Percentiles rank a stretch among this genome's conserved stretches.
These are phyloP conservation scores for Groenewaldozyma salmanticensis DNA, from an alignment of 805 yeast genomes.

Conservation along the genomic window DNA sequence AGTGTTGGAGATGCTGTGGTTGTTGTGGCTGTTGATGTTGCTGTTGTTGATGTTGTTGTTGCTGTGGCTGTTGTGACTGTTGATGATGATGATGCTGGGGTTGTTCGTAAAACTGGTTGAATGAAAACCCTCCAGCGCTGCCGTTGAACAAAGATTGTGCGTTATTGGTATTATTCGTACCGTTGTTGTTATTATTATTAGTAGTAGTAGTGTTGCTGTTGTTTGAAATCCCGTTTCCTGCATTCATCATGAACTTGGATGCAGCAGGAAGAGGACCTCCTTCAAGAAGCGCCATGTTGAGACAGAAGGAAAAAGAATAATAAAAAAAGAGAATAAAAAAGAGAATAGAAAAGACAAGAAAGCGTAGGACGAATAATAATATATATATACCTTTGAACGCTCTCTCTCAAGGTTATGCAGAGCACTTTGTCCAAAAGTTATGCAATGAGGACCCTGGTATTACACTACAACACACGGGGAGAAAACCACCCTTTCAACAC, in stretches of 20 bases:
- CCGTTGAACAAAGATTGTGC: not conserved
- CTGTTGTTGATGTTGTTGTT: not conserved
- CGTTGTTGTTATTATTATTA: not conserved
- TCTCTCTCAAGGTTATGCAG: too few species aligned
- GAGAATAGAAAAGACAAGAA: not conserved
- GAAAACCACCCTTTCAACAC: too few species aligned
- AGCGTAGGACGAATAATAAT: too few species aligned
- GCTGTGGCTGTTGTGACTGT: not conserved
- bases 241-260: not conserved
- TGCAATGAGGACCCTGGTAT: too few species aligned
- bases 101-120: not conserved
- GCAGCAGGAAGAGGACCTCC: not conserved
- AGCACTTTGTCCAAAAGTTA: too few species aligned
- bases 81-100: not conserved
- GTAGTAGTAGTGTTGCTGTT: not conserved
- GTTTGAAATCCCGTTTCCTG: too few species aligned
- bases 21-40: not conserved
- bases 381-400: too few species aligned
- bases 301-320: not conserved
- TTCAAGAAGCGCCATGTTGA: not conserved
- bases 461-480: too few species aligned
- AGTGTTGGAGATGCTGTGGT: not conserved
- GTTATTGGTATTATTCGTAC: not conserved
- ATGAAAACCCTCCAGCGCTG: not conserved
- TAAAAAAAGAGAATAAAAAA: not conserved